These are phyloP conservation scores for Urostyla sp. DNA, from an alignment of 73 alveolate species.

Conservation along the genomic window DNA sequence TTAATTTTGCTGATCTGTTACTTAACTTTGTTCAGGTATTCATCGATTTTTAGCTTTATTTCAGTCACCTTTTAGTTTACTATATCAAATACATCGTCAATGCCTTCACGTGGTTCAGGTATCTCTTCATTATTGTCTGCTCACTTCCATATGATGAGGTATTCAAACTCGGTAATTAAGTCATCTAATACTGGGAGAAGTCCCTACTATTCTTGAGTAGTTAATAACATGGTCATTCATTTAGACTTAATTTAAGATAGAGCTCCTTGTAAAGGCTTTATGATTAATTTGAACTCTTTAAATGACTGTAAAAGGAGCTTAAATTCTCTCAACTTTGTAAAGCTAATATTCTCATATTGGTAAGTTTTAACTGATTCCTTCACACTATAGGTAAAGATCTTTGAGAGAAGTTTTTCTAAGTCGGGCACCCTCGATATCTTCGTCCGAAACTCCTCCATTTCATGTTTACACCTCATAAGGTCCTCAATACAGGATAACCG, in stretches of 20 bases:
- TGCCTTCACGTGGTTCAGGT: slow-evolving; percentile 81
- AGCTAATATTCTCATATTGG: slow-evolving; percentile 88
- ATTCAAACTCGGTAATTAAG: slow-evolving; percentile 62
- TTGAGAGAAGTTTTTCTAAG: slow-evolving; percentile 75
- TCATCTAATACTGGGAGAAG: slow-evolving; percentile 61
- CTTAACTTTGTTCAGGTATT: not conserved
- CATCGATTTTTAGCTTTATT: slow-evolving; percentile 5
- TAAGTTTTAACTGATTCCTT: slow-evolving; percentile 83
- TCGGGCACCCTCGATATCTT: slow-evolving; percentile 74
- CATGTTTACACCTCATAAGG: slow-evolving; percentile 74
- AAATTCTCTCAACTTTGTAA: slow-evolving; percentile 85
- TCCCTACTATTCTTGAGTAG: slow-evolving; percentile 19
- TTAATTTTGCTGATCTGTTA: slow-evolving; percentile 14
- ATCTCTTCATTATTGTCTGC: slow-evolving; percentile 13
- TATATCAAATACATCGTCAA: slow-evolving; percentile 69
- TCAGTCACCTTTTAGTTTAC: slow-evolving; percentile 40
- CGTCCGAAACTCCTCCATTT: slow-evolving; percentile 73
- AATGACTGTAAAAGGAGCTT: not conserved
- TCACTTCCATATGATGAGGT: slow-evolving; percentile 62
- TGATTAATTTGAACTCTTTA: slow-evolving; percentile 28
- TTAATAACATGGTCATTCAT: slow-evolving; percentile 16
- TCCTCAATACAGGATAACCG: slow-evolving; percentile 92
- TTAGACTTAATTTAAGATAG: slow-evolving; percentile 3
- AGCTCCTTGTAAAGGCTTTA: slow-evolving; percentile 48
- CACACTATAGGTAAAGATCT: slow-evolving; percentile 63